Base-by-base conservation (phyloP, 2,329 filamentous ascomycete species). In the Talaromyces atroroseus region DNA sequence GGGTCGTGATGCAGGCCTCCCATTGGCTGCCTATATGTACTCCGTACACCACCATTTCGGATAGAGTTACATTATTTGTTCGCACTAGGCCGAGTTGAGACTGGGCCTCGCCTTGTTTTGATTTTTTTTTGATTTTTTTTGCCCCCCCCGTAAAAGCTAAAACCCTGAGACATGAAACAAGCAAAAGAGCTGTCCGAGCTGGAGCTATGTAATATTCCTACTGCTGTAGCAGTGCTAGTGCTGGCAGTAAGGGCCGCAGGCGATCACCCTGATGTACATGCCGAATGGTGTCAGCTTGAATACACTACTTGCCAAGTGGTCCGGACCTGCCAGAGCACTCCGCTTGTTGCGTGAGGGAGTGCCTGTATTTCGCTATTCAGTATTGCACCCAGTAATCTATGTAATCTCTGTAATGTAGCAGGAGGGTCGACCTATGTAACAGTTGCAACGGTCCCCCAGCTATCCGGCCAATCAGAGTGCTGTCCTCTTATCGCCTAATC, bases 361-460 rank as follows among this genome's bases (percentile, higher is more conserved):
- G n/a, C n/a, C n/a, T n/a, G n/a, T n/a, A n/a, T n/a, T n/a, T n/a
- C n/a, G n/a, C n/a, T n/a, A n/a, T n/a, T n/a, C n/a, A n/a, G n/a
- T n/a, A n/a, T n/a, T n/a, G n/a, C n/a, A n/a, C n/a, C n/a, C n/a
- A n/a, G n/a, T 16, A 18, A 42, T 42, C 14, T 40, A 4, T 36
- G 32, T 36, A 36, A 36, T 36, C 32, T 18, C 6, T 44, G 40
- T 44, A 44, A 44, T 44, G 3, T 42, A 21, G 50, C 8, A 40
- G 18, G 50, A 36, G 24, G 40, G 21, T 47, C 40, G 40, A 42
- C 21, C 20, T 26, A 58, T 58, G 57, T 58, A 55, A 58, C 57
- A 47, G 57, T 58, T 55, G 57, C 57, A 58, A 45, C 44, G 51
- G 32, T 24, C 5, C 29, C 23, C 7, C 21, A 11, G 21, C 40